A percentile compares a stretch with the other conserved stretches of the same genome.
Evolutionary conservation across 2,329 filamentous ascomycete species (phyloP).

Genomic region (Hymenoscyphus occultus): DNA sequence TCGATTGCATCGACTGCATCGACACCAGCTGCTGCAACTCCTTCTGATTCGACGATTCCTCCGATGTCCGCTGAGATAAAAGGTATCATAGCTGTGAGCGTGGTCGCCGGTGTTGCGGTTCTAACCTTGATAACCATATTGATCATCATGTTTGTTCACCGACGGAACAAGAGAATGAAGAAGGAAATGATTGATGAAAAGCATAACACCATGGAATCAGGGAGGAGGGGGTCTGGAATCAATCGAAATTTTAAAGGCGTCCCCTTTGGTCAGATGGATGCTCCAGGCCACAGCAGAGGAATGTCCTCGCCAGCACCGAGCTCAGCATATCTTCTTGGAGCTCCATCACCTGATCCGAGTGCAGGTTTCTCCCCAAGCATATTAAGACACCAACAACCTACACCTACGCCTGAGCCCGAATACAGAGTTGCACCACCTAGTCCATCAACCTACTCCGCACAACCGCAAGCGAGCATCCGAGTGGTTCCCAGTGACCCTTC

Average conservation of each 20-base stretch:
- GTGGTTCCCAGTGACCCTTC: conserved; percentile 9
- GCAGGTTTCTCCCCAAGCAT: background rate
- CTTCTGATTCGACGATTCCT: background rate
- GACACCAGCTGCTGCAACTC: background rate
- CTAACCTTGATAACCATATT: background rate
- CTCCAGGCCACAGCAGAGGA: conserved; percentile 1
- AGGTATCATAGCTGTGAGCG: conserved; percentile 7
- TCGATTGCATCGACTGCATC: background rate
- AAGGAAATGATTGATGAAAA: conserved; percentile 4
- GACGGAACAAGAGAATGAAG: conserved; percentile 4
- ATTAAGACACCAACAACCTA: background rate
- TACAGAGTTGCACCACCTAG: background rate
- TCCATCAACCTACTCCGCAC: conserved; percentile 1
- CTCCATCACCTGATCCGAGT: background rate
- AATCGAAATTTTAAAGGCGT: conserved; percentile 8
- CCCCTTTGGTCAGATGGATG: background rate
- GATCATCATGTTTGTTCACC: background rate
- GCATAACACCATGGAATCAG: conserved; percentile 2
- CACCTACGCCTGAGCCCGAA: background rate
- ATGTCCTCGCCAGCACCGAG: conserved; percentile 5
- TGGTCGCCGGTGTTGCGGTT: conserved; percentile 7
- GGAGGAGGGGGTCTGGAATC: conserved; percentile 6
- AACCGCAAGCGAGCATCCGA: conserved; percentile 9
- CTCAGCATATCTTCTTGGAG: background rate
- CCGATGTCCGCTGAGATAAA: background rate